Conservation (phyloP, 169 alveolate species). For the Eimeria sp. region DNA sequence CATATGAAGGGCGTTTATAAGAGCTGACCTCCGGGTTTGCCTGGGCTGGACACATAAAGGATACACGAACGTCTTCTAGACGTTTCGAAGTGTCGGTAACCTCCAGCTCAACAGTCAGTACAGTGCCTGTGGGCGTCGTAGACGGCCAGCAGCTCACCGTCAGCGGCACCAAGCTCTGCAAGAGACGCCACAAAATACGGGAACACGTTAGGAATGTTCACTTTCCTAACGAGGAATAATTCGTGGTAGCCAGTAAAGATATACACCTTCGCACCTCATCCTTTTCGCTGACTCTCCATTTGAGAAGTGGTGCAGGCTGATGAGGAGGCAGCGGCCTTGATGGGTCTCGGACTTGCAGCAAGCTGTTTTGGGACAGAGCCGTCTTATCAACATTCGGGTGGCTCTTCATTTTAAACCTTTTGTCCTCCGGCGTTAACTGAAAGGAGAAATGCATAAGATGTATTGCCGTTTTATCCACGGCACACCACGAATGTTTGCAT, state of each 20-base stretch:
- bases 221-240: neutral
- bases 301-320: slow-evolving; percentile 84
- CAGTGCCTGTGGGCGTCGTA: slow-evolving; percentile 72
- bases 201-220: neutral
- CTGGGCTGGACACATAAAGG: slow-evolving; percentile 78
- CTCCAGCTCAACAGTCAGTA: slow-evolving; percentile 74
- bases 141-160: slow-evolving; percentile 83
- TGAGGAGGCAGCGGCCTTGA: slow-evolving; percentile 82
- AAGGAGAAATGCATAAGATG: neutral
- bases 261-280: slow-evolving; percentile 58
- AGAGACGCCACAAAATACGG: neutral
- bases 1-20: neutral
- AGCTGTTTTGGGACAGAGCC: slow-evolving; percentile 77
- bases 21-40: slow-evolving; percentile 47
- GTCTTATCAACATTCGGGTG: slow-evolving; percentile 85
- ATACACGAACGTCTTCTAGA: slow-evolving; percentile 64
- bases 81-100: slow-evolving; percentile 48
- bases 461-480: neutral
- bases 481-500: neutral
- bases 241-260: neutral
- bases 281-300: slow-evolving; percentile 80
- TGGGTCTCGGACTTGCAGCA: slow-evolving; percentile 82
- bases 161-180: slow-evolving; percentile 80
- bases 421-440: slow-evolving; percentile 85
- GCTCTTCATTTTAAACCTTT: slow-evolving; percentile 83